A percentile compares a stretch with the other conserved stretches of the same genome.
Evolutionary conservation across 148 eudicot species (phyloP).

Genomic region (Vaccinium vitisidaea): DNA sequence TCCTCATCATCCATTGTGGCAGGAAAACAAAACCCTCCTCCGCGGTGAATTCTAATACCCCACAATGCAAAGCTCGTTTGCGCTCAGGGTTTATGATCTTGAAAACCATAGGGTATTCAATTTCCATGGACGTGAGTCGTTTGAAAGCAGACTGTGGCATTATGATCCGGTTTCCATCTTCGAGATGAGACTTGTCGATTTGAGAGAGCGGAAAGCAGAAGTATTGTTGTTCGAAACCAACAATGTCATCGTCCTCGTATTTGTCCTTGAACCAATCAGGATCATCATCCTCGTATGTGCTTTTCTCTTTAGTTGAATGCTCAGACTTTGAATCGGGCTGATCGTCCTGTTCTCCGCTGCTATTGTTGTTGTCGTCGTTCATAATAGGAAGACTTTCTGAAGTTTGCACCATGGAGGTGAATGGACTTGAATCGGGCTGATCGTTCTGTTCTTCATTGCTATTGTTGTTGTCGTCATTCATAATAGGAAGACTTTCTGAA

Average conservation of each 20-base stretch:
- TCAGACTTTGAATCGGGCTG: background rate
- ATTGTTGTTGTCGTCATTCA: background rate
- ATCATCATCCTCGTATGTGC: background rate
- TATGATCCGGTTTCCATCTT: constrained; percentile 13
- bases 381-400: background rate
- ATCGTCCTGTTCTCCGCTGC: background rate
- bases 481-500: background rate
- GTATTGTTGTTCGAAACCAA: background rate
- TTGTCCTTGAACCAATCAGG: background rate
- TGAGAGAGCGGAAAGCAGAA: constrained; percentile 6
- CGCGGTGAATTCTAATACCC: constrained; percentile 20
- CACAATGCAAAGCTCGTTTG: constrained; percentile 10
- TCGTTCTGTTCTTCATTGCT: background rate
- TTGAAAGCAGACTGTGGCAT: constrained; percentile 19
- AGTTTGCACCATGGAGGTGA: too few species aligned
- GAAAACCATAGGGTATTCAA: constrained; percentile 13
- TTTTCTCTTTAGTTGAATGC: background rate
- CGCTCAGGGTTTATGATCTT: constrained; percentile 9
- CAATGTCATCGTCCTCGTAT: background rate
- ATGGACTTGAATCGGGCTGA: background rate
- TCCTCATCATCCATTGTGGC: constrained; percentile 21
- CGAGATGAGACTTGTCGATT: constrained; percentile 13
- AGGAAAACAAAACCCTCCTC: constrained; percentile 20
- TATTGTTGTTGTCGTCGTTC: background rate
- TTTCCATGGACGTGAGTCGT: background rate